Base-by-base conservation (phyloP, 495 filamentous ascomycete genomes). In the Cercophora newfieldiana region DNA sequence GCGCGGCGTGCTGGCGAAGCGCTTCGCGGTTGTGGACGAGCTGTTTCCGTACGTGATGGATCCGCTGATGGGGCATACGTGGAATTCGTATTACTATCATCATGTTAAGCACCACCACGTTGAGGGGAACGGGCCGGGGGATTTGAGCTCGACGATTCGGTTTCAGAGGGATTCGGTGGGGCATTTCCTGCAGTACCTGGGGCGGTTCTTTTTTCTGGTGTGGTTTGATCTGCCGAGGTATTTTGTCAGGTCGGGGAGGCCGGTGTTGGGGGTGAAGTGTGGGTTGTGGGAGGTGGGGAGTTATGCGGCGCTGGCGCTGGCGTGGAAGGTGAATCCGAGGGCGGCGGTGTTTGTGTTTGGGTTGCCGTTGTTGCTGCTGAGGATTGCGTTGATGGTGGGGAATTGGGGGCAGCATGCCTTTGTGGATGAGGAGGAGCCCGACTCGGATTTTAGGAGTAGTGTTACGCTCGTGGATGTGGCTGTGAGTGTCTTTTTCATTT, bases 51-150 rank as follows among this genome's bases (percentile, higher is more conserved):
- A 93, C 68, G 70, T 93, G 19, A 76, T 85, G 28, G 89, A 92
- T 67, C 91, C 91, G 2, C 73, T 94, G 65, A 89, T 90, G 81
- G 91, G 91, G 1, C 90, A 93, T 68, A 92, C 91, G 0, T 93
- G 89, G 89, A 89, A 93, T 74, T 88, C 86, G 10, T 94, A 93
- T 75, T 94, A 82, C 72, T 92, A 91, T 69, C 91, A 94, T 73
- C 91, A 93, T 68, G 89, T 93, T 66, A 93, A 94, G 77, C 89
- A 91, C 72, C 91, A 93, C 71, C 91, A 93, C 68, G 88, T 93
- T 56, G 91, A 94, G 72, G 88, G 85, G 61, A 94, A 94, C 72
- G 91, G 91, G 0, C 89, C 90, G 0, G 80, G 87, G 44, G 91
- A 94, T 69, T 81, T 94, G 6, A 89, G 86, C 10, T 89, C 89